phyloP scores from a whole-genome alignment of 2,329 filamentous ascomycete species.

The Chrysoporthe deuterocubensis region DNA sequence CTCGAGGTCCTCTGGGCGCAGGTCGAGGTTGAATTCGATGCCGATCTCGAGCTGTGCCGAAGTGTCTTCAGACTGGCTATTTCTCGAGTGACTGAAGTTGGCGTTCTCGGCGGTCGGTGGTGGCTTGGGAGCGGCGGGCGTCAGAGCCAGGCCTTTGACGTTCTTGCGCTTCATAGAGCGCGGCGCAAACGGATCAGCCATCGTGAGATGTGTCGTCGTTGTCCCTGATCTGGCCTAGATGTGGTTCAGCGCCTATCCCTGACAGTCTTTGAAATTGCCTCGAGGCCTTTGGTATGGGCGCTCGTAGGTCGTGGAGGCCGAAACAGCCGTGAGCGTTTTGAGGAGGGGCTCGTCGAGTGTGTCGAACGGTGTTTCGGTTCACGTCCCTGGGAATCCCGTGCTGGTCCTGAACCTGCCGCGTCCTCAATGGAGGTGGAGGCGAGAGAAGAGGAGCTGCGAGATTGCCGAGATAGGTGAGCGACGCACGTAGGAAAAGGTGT shows the following conservation, averaged over 20 bases:
- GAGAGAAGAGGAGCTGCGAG: background rate
- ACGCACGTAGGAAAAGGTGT: background rate
- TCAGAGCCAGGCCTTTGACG: constrained; percentile 91
- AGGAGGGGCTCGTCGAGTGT: constrained; percentile 18
- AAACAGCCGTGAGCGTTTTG: constrained; percentile 14
- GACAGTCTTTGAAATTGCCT: constrained; percentile 6
- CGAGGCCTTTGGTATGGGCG: constrained; percentile 4
- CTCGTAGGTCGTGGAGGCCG: constrained; percentile 16
- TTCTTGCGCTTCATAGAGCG: constrained; percentile 99
- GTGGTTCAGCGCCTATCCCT: constrained; percentile 1
- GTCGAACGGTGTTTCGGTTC: constrained; percentile 6
- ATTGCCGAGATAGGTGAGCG: background rate
- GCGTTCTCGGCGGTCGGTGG: constrained; percentile 74
- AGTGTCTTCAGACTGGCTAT: constrained; percentile 61
- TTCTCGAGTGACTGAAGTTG: constrained; percentile 58
- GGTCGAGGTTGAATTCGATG: constrained; percentile 92
- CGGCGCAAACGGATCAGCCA: constrained; percentile 67
- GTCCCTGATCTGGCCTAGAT: background rate
- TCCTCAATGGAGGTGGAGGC: background rate
- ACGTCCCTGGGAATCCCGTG: background rate
- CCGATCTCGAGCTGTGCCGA: constrained; percentile 86
- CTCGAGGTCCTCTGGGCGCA: constrained; percentile 89
- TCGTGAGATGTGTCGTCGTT: constrained; percentile 41
- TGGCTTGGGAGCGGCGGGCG: constrained; percentile 73
- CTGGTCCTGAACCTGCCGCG: background rate